A percentile compares a stretch with the other conserved stretches of the same genome.
phyloP scores from a whole-genome alignment of 176 grass and related monocot genomes.

The Carex kokanica region DNA sequence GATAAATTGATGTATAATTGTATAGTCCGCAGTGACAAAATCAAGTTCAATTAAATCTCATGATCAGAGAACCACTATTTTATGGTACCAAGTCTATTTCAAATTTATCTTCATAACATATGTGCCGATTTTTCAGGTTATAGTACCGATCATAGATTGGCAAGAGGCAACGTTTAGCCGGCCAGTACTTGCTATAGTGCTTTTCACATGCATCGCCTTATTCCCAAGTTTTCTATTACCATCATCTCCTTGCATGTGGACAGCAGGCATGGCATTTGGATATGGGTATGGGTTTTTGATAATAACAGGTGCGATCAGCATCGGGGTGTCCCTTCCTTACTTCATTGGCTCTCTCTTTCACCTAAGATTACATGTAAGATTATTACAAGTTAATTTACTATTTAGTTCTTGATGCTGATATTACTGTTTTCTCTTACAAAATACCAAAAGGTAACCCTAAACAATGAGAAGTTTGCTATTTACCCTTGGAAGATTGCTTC shows the following conservation, averaged over 20 bases:
- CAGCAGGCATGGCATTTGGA: slow-evolving; percentile 90
- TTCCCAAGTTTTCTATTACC: slow-evolving; percentile 80
- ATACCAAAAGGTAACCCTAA: background rate
- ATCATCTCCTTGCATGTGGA: slow-evolving; percentile 97
- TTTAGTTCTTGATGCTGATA: background rate
- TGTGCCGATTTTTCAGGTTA: slow-evolving; percentile 49
- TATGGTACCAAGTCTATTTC: slow-evolving; percentile 12
- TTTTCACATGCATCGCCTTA: slow-evolving; percentile 61
- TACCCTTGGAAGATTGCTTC: background rate
- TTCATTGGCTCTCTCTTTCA: slow-evolving; percentile 72
- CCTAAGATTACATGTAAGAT: slow-evolving; percentile 68
- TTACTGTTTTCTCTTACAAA: background rate
- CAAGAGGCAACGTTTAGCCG: slow-evolving; percentile 67
- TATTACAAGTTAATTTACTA: slow-evolving; percentile 16
- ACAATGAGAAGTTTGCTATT: background rate
- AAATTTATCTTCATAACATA: slow-evolving; percentile 29
- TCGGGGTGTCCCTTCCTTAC: slow-evolving; percentile 92
- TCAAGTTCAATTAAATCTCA: background rate
- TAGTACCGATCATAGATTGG: slow-evolving; percentile 65
- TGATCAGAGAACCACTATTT: background rate
- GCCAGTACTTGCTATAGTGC: slow-evolving; percentile 58
- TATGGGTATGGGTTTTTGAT: slow-evolving; percentile 87
- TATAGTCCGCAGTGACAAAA: background rate
- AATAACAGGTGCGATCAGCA: slow-evolving; percentile 66
- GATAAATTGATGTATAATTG: background rate